Percentiles rank a stretch among this genome's conserved stretches.
Evolutionary conservation across 768 basidiomycete species (phyloP).

Genomic region (Kwoniella shandongensis): DNA sequence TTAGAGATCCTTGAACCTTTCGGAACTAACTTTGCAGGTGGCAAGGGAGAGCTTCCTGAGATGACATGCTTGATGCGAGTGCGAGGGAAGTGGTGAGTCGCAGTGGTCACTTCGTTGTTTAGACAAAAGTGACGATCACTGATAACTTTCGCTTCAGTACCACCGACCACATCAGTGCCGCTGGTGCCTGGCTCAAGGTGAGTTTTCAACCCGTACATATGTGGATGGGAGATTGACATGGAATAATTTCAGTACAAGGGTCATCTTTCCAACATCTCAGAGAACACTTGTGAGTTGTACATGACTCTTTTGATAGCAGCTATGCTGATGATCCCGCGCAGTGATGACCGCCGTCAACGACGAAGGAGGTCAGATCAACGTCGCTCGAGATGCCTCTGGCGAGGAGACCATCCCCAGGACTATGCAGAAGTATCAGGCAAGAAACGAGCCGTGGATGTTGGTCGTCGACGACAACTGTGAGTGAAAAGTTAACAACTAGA

Average conservation of each 20-base stretch:
- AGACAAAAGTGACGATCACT: too few species aligned
- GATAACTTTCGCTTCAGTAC: slow-evolving; percentile 57
- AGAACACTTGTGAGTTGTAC: slow-evolving; percentile 74
- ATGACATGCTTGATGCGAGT: slow-evolving; percentile 86
- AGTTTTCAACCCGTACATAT: background rate
- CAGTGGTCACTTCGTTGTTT: background rate
- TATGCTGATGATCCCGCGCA: slow-evolving; percentile 44
- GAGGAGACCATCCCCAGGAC: slow-evolving; percentile 75
- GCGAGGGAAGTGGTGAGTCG: slow-evolving; percentile 76
- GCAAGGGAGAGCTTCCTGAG: slow-evolving; percentile 69
- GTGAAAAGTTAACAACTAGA: slow-evolving; percentile 3
- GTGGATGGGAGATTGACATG: too few species aligned
- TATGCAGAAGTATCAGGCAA: slow-evolving; percentile 82
- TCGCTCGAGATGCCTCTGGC: slow-evolving; percentile 74
- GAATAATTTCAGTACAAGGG: slow-evolving; percentile 85
- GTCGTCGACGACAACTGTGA: slow-evolving; percentile 75
- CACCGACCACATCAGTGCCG: slow-evolving; percentile 97
- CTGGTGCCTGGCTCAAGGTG: slow-evolving; percentile 90
- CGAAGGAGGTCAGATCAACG: slow-evolving; percentile 88
- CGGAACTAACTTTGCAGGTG: slow-evolving; percentile 65
- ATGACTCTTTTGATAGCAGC: background rate
- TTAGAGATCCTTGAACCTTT: slow-evolving; percentile 87
- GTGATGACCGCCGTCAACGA: slow-evolving; percentile 96
- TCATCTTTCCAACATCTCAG: slow-evolving; percentile 91
- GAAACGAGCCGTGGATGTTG: slow-evolving; percentile 84